Evolutionary conservation across 176 grass and related monocot species (phyloP).

Genomic region (Eleusine indica): DNA sequence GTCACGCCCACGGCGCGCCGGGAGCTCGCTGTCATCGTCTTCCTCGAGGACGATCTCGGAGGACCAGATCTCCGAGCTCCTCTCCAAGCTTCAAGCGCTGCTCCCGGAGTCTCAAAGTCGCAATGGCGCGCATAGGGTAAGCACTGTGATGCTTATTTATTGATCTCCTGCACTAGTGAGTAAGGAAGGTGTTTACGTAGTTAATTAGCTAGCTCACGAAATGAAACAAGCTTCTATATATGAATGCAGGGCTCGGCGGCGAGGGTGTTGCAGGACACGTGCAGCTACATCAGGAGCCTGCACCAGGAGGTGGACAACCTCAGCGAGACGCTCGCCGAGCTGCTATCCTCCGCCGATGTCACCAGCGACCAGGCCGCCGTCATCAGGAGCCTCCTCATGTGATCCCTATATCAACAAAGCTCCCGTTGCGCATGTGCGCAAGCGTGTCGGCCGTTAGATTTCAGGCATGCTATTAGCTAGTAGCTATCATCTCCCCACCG

Average conservation of each 20-base stretch:
- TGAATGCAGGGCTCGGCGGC: conserved; percentile 60
- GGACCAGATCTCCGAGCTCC: conserved; percentile 75
- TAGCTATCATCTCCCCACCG: background rate
- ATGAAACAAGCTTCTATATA: background rate
- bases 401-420: conserved; percentile 6
- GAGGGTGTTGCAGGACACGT: conserved; percentile 77
- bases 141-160: background rate
- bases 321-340: conserved; percentile 68
- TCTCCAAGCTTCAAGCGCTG: conserved; percentile 78
- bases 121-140: conserved; percentile 60
- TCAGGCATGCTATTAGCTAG: conserved; percentile 1
- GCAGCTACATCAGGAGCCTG: conserved; percentile 83
- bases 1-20: conserved; percentile 55
- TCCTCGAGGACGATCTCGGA: conserved; percentile 56
- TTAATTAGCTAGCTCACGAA: background rate
- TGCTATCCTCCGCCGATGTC: conserved; percentile 58
- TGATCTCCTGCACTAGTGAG: background rate
- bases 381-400: conserved; percentile 82
- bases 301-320: conserved; percentile 79
- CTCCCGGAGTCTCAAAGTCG: conserved; percentile 60
- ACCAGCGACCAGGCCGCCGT: conserved; percentile 70
- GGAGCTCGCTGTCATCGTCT: conserved; percentile 43
- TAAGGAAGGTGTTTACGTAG: background rate
- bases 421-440: background rate
- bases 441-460: background rate